Base-by-base conservation (phyloP, 768 basidiomycete species). In the Pulveroboletus sp. region DNA sequence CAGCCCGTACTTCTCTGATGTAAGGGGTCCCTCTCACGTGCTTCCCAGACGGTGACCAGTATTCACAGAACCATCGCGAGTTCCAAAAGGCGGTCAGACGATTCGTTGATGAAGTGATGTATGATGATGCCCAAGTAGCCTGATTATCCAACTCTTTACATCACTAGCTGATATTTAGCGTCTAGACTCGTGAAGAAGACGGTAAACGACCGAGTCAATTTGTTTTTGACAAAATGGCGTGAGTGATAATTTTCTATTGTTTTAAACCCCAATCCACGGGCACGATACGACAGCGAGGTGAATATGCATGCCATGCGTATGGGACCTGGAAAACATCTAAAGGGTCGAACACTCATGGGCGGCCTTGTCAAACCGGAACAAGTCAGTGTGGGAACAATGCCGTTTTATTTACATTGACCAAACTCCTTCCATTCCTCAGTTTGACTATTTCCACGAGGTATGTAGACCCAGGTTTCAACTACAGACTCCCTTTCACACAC, bases 301-400 rank as follows among this genome's bases (percentile, higher is more conserved):
- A 83, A 92, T 60, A 48, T 97, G 17, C 88, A 91, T 63, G 89
- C 90, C 13, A 95, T 96, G 91, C 77, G 89, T 18, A 76, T 94
- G 71, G 95, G 95, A 14, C 94, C 94, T 0, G 90, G 89, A 32
- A 84, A 86, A 60, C 92, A 93, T 59, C 70, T 94, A 38, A 77
- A 89, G 58, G 92, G 91, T 2, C 74, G 77, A n/a, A 76, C 71
- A 7, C 73, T 95, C 3, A 82, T 90, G 76, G 78, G 74, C 49
- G 92, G 87, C 4, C 60, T 85, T 30, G 81, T 93, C 17, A 79
- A 80, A 55, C 87, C 89, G 1, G 88, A 91, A 64, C 78, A 86
- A 70, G 83, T 82, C 40, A 40, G 74, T 49, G 17, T 49, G 28
- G 4, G 2, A 32, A 18, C 15, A 9, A 11, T 28, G 21, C n/a